Base-by-base conservation (phyloP, 306 rosid genomes). In the Vigna radiata region DNA sequence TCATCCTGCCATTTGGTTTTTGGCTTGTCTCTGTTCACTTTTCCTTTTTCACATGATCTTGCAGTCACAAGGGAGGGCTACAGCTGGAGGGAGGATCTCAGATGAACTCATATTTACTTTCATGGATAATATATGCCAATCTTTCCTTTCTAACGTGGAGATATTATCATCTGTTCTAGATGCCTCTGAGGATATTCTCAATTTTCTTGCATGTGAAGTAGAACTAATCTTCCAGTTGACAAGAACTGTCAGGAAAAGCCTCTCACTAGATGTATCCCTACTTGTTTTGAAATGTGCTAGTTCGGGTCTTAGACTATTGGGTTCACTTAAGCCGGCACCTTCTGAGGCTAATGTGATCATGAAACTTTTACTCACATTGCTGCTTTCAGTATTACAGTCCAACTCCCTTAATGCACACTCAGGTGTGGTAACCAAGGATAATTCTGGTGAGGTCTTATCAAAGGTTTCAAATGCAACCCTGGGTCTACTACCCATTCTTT, bases 401-500 rank as follows among this genome's bases (percentile, higher is more conserved):
- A 81, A 85, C 79, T 78, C 81, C 75, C 78, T 71, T 60, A 58
- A 55, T 78, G 80, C 88, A 74, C 70, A 27, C 73, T 77, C 73
- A 23, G 83, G 78, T 76, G 88, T 75, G 80, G 72, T 31, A 72
- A 79, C 68, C 14, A 82, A 82, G 16, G 72, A 59, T 69, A 77
- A 79, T 76, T 82, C 85, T 73, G 83, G 79, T 2, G 90, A 87
- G 82, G 90, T 88, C 76, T 72, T 72, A 46, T 92, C 93, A 67
- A 83, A 79, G 77, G 46, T 90, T 82, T 95, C 97, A 69, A 92
- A 85, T 76, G 81, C 84, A 81, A 81, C 88, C 85, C 79, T 90
- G n/a, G 85, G 92, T 55, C 85, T 95, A 19, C 86, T 95, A 56
- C 97, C 97, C 65, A 73, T 90, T 84, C 90, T 95, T 79, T 95